phyloP scores from a whole-genome alignment of 495 filamentous ascomycete species.

The Baudoinia panamericana region DNA sequence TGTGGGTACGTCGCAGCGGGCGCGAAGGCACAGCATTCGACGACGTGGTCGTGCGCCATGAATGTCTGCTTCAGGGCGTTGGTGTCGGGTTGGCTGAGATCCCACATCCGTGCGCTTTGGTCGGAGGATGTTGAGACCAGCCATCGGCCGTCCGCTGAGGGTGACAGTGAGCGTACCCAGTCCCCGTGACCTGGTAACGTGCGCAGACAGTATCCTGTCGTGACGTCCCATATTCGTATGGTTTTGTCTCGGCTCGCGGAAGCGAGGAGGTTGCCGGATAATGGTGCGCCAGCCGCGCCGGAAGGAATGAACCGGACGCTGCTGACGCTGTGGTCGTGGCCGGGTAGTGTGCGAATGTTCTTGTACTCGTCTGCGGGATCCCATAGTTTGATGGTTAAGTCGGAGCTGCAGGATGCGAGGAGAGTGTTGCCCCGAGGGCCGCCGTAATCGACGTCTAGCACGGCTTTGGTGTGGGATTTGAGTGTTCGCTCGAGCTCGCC shows the following conservation, averaged over 20 bases:
- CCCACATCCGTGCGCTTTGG: conserved; percentile 73
- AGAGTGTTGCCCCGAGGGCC: conserved; percentile 75
- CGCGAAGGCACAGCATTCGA: conserved; percentile 83
- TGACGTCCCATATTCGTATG: conserved; percentile 81
- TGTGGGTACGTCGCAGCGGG: conserved; percentile 65
- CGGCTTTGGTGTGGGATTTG: conserved; percentile 82
- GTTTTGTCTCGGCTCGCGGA: conserved; percentile 73
- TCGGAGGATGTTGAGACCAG: conserved; percentile 75
- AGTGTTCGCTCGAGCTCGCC: conserved; percentile 84
- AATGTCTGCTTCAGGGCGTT: conserved; percentile 68
- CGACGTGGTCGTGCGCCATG: conserved; percentile 76
- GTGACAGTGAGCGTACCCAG: conserved; percentile 79
- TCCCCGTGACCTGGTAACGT: conserved; percentile 69
- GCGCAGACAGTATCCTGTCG: conserved; percentile 83
- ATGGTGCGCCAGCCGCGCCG: conserved; percentile 50
- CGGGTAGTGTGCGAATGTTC: conserved; percentile 82
- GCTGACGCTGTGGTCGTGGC: conserved; percentile 86
- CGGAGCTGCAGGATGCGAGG: conserved; percentile 78
- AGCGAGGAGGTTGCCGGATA: conserved; percentile 63
- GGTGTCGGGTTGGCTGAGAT: conserved; percentile 48
- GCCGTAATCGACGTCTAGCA: conserved; percentile 83
- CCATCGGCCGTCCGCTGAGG: conserved; percentile 71
- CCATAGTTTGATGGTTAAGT: conserved; percentile 93
- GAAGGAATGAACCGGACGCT: conserved; percentile 81
- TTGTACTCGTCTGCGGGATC: conserved; percentile 90